Evolutionary conservation across 2,329 filamentous ascomycete genomes (phyloP), one percentile per base, ranked within the genome.

Genomic region (Drechslerella coelobrocha): DNA sequence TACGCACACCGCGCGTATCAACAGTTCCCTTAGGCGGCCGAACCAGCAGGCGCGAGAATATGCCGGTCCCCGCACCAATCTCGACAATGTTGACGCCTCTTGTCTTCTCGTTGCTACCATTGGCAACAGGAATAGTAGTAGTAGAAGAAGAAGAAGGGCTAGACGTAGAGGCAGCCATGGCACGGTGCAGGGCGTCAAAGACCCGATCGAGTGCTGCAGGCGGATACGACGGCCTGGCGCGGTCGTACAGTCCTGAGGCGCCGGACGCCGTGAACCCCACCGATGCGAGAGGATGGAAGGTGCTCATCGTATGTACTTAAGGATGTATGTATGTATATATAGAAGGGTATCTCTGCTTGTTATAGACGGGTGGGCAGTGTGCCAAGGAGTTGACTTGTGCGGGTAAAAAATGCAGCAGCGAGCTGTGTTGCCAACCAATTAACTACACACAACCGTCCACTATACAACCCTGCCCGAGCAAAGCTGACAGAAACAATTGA

Each of bases 241-340:
- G 50, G 19, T 72, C 68, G 34, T 72, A 72, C 12, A 72, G 60
- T 1, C 68, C 68, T n/a, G 68, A 72, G 10, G 54, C 47, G 26
- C 68, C 68, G 26, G 68, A 72, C 6, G 56, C 61, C 7, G 61
- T 56, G 27, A 72, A 72, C 6, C 60, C 68, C 8, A 45, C 45
- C 2, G 52, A 57, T 1, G 68, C 68, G 19, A 72, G 31, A 1
- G 68, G 68, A 29, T 72, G 68, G 6, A 72, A 14, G 8, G 63
- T 55, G n/a, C 48, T 47, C 29, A n/a, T n/a, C n/a, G n/a, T n/a
- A n/a, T n/a, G n/a, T n/a, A n/a, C n/a, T n/a, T n/a, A n/a, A n/a
- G n/a, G n/a, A n/a, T n/a, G n/a, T n/a, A n/a, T n/a, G n/a, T n/a
- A n/a, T n/a, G n/a, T n/a, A n/a, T n/a, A n/a, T n/a, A n/a, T n/a